Evolutionary conservation across 257 asterid genomes (phyloP).

Genomic region (Primulina eburnea): DNA sequence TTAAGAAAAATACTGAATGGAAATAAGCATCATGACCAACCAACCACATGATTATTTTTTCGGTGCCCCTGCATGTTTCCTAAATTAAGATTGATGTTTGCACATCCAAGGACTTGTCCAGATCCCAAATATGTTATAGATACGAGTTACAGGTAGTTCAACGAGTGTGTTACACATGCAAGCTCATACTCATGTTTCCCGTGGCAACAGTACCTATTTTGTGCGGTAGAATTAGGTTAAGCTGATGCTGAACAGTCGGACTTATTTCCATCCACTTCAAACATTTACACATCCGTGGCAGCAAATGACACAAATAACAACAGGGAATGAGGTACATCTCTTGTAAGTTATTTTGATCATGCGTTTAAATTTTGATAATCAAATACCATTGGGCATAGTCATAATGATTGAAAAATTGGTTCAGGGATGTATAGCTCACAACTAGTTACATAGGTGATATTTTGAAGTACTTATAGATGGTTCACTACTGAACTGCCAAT

Average conservation of each 20-base stretch:
- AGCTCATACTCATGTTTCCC: slow-evolving; percentile 20
- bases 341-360: slow-evolving; percentile 9
- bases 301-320: too few species aligned
- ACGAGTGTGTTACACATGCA: slow-evolving; percentile 16
- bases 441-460: not conserved
- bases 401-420: not conserved
- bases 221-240: not conserved
- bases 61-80: not conserved
- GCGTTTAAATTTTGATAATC: not conserved
- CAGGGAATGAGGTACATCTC: slow-evolving; percentile 3
- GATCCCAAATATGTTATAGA: slow-evolving; percentile 10
- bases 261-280: slow-evolving; percentile 12
- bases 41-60: slow-evolving; percentile 2
- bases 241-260: not conserved
- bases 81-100: not conserved
- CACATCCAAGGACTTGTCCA: not conserved
- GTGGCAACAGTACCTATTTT: not conserved
- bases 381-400: not conserved
- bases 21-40: slow-evolving; percentile 12
- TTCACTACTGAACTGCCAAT: slow-evolving; percentile 7
- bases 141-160: slow-evolving; percentile 5
- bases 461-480: not conserved
- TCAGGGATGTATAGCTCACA: not conserved
- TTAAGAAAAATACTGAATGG: not conserved
- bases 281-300: slow-evolving; percentile 6